These are phyloP conservation scores for Raphanus sativus DNA, from an alignment of 345 rosid species.

Conservation along the genomic window DNA sequence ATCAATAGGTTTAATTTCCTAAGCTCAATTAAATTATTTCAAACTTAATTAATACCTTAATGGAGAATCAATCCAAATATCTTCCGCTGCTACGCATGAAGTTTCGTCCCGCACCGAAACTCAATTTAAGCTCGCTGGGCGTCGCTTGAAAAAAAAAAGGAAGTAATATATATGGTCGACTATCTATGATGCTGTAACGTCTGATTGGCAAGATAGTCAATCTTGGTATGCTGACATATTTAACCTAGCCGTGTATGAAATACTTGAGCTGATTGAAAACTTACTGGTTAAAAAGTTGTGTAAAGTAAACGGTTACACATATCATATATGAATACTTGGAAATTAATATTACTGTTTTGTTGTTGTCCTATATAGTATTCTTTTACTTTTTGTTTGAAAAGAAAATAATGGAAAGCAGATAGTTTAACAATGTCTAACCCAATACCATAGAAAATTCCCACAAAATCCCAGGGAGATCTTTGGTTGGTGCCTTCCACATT, in stretches of 20 bases:
- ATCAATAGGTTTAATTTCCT: not conserved
- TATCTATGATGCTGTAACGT: not conserved
- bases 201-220: not conserved
- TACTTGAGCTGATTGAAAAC: not conserved
- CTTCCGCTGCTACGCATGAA: not conserved
- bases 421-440: not conserved
- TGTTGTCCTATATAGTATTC: not conserved
- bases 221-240: not conserved
- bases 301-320: not conserved
- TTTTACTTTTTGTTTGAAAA: not conserved
- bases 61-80: not conserved
- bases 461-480: constrained; percentile 31
- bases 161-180: not conserved
- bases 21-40: not conserved
- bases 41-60: not conserved
- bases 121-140: not conserved
- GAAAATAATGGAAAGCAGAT: not conserved
- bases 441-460: constrained; percentile 18
- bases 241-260: not conserved
- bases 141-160: not conserved
- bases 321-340: not conserved
- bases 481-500: constrained; percentile 25
- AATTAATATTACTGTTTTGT: not conserved
- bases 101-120: not conserved
- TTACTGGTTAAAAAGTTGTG: not conserved